Evolutionary conservation across 768 basidiomycete genomes (phyloP).

Genomic region (Rhodotorula babjevae): DNA sequence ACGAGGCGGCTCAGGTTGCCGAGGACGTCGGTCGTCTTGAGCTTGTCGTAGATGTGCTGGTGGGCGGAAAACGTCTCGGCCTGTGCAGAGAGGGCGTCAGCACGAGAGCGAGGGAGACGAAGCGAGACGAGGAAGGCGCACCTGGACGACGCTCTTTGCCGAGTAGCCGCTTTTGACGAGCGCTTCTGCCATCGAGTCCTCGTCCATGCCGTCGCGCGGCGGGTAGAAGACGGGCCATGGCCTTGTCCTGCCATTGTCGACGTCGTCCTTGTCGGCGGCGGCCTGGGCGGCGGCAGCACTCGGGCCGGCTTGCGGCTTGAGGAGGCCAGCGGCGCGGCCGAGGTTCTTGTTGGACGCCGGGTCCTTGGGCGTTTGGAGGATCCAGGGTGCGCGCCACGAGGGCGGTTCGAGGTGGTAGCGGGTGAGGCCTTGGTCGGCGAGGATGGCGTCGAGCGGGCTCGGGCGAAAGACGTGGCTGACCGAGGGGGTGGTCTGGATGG

Average conservation of each 20-base stretch:
- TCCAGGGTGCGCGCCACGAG: constrained; percentile 34
- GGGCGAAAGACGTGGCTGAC: constrained; percentile 15
- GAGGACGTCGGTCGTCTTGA: constrained; percentile 34
- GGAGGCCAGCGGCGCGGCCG: neutral
- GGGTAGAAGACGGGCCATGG: constrained; percentile 42
- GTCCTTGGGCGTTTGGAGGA: neutral
- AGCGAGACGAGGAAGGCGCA: neutral
- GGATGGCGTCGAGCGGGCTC: constrained; percentile 19
- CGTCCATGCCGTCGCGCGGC: constrained; percentile 41
- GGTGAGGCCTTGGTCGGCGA: constrained; percentile 24
- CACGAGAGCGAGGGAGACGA: neutral
- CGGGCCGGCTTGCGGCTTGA: neutral
- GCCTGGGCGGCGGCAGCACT: neutral
- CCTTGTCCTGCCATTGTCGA: neutral
- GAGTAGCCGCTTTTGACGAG: constrained; percentile 41
- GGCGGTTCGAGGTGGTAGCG: constrained; percentile 33
- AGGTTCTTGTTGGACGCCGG: neutral
- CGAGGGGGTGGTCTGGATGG: constrained; percentile 1
- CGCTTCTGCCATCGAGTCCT: constrained; percentile 40
- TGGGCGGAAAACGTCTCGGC: constrained; percentile 44
- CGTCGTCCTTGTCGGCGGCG: too few species aligned
- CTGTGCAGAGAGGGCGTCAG: constrained; percentile 4
- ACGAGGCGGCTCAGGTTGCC: constrained; percentile 32
- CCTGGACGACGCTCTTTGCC: constrained; percentile 23
- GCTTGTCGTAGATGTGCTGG: constrained; percentile 40